Conservation (phyloP, 768 basidiomycete genomes). For the Macrolepiota dolichaula region DNA sequence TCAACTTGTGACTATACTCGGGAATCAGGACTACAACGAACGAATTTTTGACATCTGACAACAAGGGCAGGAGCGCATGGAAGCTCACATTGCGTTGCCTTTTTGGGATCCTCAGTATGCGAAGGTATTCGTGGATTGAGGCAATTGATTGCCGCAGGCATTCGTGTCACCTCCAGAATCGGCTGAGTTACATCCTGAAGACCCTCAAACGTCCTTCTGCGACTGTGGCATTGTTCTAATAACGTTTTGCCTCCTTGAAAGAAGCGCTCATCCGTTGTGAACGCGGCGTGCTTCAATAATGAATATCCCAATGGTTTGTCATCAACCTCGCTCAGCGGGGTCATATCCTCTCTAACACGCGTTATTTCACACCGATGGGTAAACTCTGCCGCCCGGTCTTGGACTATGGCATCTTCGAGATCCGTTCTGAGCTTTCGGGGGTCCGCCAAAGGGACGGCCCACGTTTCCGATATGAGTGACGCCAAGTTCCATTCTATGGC, state of each 20-base stretch:
- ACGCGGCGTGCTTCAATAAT: neutral
- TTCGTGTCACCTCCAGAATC: slow-evolving; percentile 61
- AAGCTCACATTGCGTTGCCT: slow-evolving; percentile 57
- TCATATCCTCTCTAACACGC: slow-evolving; percentile 60
- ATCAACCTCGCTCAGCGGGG: slow-evolving; percentile 65
- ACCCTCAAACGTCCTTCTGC: slow-evolving; percentile 59
- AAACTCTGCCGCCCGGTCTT: slow-evolving; percentile 75
- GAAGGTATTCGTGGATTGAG: slow-evolving; percentile 44
- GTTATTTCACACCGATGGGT: slow-evolving; percentile 65
- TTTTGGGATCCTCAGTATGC: slow-evolving; percentile 36
- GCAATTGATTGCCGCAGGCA: slow-evolving; percentile 50
- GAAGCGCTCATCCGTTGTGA: slow-evolving; percentile 2
- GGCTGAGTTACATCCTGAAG: slow-evolving; percentile 64
- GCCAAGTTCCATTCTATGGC: slow-evolving; percentile 66
- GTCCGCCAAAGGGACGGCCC: slow-evolving; percentile 45
- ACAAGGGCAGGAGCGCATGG: neutral
- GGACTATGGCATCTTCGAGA: slow-evolving; percentile 63
- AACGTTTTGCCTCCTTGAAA: slow-evolving; percentile 8
- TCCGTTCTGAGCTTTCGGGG: slow-evolving; percentile 38
- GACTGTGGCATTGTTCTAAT: slow-evolving; percentile 16
- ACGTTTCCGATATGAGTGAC: slow-evolving; percentile 45
- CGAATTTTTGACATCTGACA: neutral
- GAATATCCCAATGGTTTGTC: slow-evolving; percentile 54
- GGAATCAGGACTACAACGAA: slow-evolving; percentile 67
- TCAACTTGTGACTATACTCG: slow-evolving; percentile 72